Conservation (phyloP, 352 stramenopile species). For the Thalassiosira hispida region DNA sequence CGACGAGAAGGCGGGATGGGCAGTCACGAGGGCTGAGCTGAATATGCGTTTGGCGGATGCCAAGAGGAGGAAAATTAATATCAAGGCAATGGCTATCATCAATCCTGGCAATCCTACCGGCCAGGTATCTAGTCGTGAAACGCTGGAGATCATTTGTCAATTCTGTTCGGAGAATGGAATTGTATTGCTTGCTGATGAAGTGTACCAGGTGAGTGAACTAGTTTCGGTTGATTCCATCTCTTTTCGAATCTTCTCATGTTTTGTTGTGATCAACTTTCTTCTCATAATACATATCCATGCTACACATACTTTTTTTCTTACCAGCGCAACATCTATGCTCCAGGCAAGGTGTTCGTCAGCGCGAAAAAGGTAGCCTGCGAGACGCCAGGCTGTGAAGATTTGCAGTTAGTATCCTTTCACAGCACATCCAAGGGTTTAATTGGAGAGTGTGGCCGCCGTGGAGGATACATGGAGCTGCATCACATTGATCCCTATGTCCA, state of each 20-base stretch:
- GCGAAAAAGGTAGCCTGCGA: too few species aligned
- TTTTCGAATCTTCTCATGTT: too few species aligned
- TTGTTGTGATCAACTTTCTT: too few species aligned
- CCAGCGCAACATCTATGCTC: too few species aligned
- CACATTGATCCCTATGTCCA: constrained; percentile 91
- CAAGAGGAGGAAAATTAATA: constrained; percentile 89
- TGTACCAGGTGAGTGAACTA: constrained; percentile 99
- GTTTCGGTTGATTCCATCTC: too few species aligned
- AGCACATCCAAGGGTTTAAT: constrained; percentile 97
- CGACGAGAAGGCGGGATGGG: constrained; percentile 94
- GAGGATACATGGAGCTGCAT: constrained; percentile 96
- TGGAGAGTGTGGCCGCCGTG: constrained; percentile 94
- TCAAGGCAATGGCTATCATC: constrained; percentile 97
- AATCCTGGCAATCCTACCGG: constrained; percentile 99
- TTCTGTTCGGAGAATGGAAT: constrained; percentile 95
- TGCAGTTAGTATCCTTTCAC: constrained; percentile 96
- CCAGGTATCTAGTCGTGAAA: constrained; percentile 87
- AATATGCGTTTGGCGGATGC: constrained; percentile 90
- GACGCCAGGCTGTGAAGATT: too few species aligned
- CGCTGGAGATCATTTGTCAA: constrained; percentile 94
- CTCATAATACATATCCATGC: too few species aligned
- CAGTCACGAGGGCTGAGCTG: constrained; percentile 89
- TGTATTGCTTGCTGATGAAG: constrained; percentile 97
- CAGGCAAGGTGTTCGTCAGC: too few species aligned
- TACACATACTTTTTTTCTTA: too few species aligned